Conservation (phyloP, 2,329 filamentous ascomycete species). For the Fusarium decemcellulare region DNA sequence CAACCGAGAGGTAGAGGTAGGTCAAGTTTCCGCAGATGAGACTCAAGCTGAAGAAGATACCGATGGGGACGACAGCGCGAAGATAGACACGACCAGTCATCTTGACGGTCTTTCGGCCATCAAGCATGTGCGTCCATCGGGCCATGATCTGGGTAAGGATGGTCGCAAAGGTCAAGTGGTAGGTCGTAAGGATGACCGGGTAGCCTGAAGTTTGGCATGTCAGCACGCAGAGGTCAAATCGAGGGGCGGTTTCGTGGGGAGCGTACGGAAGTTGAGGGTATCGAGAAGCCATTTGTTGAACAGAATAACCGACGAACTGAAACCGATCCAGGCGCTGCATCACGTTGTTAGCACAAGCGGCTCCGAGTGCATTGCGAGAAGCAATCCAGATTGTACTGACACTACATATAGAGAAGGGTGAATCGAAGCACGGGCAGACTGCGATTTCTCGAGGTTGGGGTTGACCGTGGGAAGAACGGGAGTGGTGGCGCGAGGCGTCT, state of each 20-base stretch:
- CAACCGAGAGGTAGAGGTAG: conserved; percentile 94
- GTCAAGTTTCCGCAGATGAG: conserved; percentile 97
- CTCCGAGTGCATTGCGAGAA: neutral
- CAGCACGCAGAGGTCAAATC: conserved; percentile 26
- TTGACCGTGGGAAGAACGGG: conserved; percentile 86
- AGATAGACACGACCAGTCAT: conserved; percentile 97
- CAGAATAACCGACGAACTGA: conserved; percentile 95
- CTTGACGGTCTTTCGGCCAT: conserved; percentile 95
- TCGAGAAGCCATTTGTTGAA: conserved; percentile 99
- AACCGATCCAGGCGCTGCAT: conserved; percentile 86
- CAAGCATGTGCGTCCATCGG: conserved; percentile 88
- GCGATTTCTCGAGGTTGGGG: conserved; percentile 79
- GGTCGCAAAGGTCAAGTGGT: conserved; percentile 94
- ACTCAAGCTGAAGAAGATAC: conserved; percentile 94
- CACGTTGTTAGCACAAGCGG: conserved; percentile 25
- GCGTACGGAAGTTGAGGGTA: conserved; percentile 80
- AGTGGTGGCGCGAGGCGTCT: conserved; percentile 74
- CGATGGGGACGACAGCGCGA: conserved; percentile 93
- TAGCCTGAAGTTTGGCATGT: conserved; percentile 63
- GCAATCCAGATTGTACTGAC: conserved; percentile 58
- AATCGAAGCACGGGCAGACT: conserved; percentile 74
- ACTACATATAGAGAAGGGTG: conserved; percentile 90
- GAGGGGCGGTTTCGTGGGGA: conserved; percentile 3
- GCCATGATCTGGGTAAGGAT: conserved; percentile 95
- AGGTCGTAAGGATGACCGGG: conserved; percentile 91